These are phyloP conservation scores for Phialocephala sp. DNA, from an alignment of 2,329 filamentous ascomycete genomes.

Conservation along the genomic window DNA sequence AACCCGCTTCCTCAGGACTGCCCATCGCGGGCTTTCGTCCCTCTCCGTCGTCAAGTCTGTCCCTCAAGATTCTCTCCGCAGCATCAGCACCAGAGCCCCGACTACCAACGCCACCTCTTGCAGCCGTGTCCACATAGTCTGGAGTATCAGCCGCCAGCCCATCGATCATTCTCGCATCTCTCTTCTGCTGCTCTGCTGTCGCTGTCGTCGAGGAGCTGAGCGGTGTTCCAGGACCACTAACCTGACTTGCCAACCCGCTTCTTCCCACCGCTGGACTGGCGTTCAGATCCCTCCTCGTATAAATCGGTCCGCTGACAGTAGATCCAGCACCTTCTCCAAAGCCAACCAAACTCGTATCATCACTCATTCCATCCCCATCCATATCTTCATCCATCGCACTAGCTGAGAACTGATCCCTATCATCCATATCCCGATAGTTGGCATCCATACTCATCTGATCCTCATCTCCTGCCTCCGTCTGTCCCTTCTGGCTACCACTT, in stretches of 20 bases:
- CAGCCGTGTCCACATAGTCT: slow-evolving; percentile 63
- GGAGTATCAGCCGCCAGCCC: slow-evolving; percentile 65
- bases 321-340: slow-evolving; percentile 92
- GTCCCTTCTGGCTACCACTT: slow-evolving; percentile 59
- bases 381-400: slow-evolving; percentile 54
- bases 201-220: slow-evolving; percentile 30
- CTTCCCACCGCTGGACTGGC: slow-evolving; percentile 46
- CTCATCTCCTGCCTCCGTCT: slow-evolving; percentile 62
- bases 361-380: slow-evolving; percentile 69
- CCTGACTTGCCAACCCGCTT: slow-evolving; percentile 33
- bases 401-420: slow-evolving; percentile 46
- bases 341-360: slow-evolving; percentile 86
- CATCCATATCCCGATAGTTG: slow-evolving; percentile 56
- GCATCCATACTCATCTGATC: slow-evolving; percentile 71
- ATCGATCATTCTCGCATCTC: slow-evolving; percentile 70
- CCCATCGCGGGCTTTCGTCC: slow-evolving; percentile 47
- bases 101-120: slow-evolving; percentile 39
- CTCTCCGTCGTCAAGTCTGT: slow-evolving; percentile 61
- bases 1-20: slow-evolving; percentile 51
- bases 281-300: slow-evolving; percentile 55
- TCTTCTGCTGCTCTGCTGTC: slow-evolving; percentile 54
- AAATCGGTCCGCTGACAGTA: slow-evolving; percentile 80
- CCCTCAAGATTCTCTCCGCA: slow-evolving; percentile 64
- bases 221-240: slow-evolving; percentile 33
- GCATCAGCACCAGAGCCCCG: slow-evolving; percentile 50